These are phyloP conservation scores for Cornus florida DNA, from an alignment of 148 eudicot species.

Conservation along the genomic window DNA sequence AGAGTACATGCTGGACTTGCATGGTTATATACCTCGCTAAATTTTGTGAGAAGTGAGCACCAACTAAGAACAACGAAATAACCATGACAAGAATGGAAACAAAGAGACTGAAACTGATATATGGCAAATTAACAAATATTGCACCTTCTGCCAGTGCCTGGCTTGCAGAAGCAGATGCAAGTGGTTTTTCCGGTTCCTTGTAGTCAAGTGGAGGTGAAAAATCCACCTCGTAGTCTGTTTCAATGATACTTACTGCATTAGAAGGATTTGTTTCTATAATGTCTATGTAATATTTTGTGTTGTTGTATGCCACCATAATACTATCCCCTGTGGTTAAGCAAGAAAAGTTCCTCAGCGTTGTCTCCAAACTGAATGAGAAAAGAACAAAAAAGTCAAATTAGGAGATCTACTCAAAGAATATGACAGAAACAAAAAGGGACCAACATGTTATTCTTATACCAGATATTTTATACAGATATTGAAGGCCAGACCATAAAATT, in stretches of 20 bases:
- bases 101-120: background rate
- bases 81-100: background rate
- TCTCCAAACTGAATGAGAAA: constrained; percentile 78
- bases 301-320: constrained; percentile 82
- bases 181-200: constrained; percentile 84
- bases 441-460: background rate
- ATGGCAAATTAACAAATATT: background rate
- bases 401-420: background rate
- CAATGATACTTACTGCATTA: constrained; percentile 70
- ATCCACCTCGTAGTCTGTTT: constrained; percentile 93
- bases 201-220: constrained; percentile 97
- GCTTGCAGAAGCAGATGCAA: constrained; percentile 38
- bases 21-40: too few relatives aligned
- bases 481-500: background rate
- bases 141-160: constrained; percentile 68
- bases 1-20: too few relatives aligned
- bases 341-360: constrained; percentile 85
- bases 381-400: constrained; percentile 1
- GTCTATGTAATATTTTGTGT: constrained; percentile 86
- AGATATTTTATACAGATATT: background rate
- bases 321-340: constrained; percentile 95
- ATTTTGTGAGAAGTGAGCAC: too few relatives aligned
- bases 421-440: background rate
- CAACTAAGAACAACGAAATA: background rate
- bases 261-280: constrained; percentile 79